Evolutionary conservation across 495 filamentous ascomycete species (phyloP), one percentile per base, ranked within the genome.

Genomic region (Podospora tetraspora): DNA sequence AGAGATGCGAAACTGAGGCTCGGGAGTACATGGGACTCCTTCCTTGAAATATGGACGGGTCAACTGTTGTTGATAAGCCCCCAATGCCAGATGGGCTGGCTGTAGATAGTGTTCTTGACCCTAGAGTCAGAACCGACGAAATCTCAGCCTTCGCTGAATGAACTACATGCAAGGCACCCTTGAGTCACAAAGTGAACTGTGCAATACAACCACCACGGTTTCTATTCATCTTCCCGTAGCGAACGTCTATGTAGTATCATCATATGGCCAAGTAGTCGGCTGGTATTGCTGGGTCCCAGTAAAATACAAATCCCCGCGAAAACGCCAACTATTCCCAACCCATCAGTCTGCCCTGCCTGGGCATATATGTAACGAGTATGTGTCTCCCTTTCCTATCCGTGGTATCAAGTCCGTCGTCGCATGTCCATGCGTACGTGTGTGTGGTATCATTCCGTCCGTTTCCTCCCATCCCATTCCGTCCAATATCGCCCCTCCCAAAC

Each of bases 171-270:
- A 0, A 13, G 3, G 6, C 21, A 2, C 22, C 2, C 22, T n/a
- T 52, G 16, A 8, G 43, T 8, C 43, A 7, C 43, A n/a, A 52
- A 52, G 43, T n/a, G 6, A 52, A 52, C 16, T 52, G 16, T 52
- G 43, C 16, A 52, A n/a, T 6, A 52, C 8, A 52, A 52, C 43
- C 16, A 52, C 43, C 16, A 16, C 16, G 16, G 19, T 9, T 52
- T 19, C 1, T 52, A 52, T 52, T 52, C 43, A 7, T 52, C 43
- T 4, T n/a, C 43, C 19, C 43, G 43, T 70, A 70, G 29, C 69
- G 69, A 70, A 59, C 60, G 69, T 70, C 68, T 66, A 70, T 63
- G 64, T 66, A 64, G 64, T 67, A 70, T 70, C 64, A 63, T 62
- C 43, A 19, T n/a, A 7, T 52, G 43, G 43, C 43, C 43, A 52